phyloP scores from a whole-genome alignment of 768 basidiomycete species.

The Pisolithus sp. region DNA sequence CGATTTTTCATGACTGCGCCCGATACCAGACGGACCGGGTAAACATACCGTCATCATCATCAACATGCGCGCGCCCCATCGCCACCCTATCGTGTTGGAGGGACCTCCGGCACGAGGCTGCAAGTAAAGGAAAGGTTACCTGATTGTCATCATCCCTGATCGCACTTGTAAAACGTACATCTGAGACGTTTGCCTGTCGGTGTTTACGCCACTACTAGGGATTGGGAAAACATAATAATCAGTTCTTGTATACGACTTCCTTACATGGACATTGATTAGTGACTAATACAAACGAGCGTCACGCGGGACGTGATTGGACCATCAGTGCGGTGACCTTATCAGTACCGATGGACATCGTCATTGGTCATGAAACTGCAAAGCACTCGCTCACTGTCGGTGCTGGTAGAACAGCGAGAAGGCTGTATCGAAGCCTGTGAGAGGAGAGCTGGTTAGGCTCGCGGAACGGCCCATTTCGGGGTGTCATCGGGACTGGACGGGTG shows the following conservation, averaged over 20 bases:
- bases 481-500: slow-evolving; percentile 21
- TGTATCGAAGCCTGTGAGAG: neutral
- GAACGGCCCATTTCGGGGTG: slow-evolving; percentile 10
- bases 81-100: neutral
- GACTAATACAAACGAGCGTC: neutral
- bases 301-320: neutral
- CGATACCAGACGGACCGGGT: slow-evolving; percentile 18
- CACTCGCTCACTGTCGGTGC: neutral
- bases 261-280: slow-evolving; percentile 1
- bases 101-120: neutral
- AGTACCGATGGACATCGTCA: too few species aligned
- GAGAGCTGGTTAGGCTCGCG: neutral
- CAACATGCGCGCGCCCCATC: neutral
- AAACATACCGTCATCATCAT: slow-evolving; percentile 1
- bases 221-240: too few species aligned
- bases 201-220: neutral
- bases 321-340: neutral
- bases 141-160: neutral
- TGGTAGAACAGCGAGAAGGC: too few species aligned
- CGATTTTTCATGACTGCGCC: slow-evolving; percentile 23
- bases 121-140: neutral
- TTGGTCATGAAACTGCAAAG: neutral
- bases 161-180: neutral
- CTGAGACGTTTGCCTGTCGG: neutral
- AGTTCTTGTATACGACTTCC: slow-evolving; percentile 7